Base-by-base conservation (phyloP, 768 basidiomycete species). In the Lentinula boryana region DNA sequence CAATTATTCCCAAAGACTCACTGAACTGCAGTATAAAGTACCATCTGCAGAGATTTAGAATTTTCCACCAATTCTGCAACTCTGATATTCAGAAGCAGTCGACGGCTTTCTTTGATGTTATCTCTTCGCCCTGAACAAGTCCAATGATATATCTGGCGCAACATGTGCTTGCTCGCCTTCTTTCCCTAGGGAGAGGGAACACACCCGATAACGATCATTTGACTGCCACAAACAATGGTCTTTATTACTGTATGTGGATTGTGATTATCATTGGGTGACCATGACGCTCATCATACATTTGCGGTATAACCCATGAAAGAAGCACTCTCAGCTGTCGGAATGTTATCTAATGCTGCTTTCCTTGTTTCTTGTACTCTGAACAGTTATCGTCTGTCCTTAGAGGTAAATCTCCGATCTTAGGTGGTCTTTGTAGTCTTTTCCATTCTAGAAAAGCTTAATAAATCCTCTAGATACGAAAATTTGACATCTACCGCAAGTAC, bases 391-490 rank as follows among this genome's bases (percentile, higher is more conserved):
- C 21, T 33, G 50, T 40, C 21, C 18, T 63, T 16, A 55, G 43
- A n/a, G n/a, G n/a, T n/a, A n/a, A n/a, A n/a, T n/a, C 62, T 33
- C 63, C 63, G 15, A 56, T 62, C 23, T 12, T 56, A 38, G 56
- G 59, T 7, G 63, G 60, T 43, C 56, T 64, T 18, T 23, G 52
- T 27, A 60, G 63, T 23, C 23, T 23, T 23, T 23, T 23, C 2
- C 23, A 23, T 23, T 23, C 23, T 2, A 23, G 23, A 23, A 23
- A 23, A 23, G 23, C 23, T 23, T 23, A 23, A 23, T 23, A 23
- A 23, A 23, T 23, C 23, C 23, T 23, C 2, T 2, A 23, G 2
- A 23, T 23, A 23, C 23, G 23, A 3, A 23, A 23, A 23, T 2
- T 23, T 23, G 23, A 23, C 23, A 23, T 23, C 23, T 23, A 23